Base-by-base conservation (phyloP, 352 stramenopile species). In the Pythium brachiatum region DNA sequence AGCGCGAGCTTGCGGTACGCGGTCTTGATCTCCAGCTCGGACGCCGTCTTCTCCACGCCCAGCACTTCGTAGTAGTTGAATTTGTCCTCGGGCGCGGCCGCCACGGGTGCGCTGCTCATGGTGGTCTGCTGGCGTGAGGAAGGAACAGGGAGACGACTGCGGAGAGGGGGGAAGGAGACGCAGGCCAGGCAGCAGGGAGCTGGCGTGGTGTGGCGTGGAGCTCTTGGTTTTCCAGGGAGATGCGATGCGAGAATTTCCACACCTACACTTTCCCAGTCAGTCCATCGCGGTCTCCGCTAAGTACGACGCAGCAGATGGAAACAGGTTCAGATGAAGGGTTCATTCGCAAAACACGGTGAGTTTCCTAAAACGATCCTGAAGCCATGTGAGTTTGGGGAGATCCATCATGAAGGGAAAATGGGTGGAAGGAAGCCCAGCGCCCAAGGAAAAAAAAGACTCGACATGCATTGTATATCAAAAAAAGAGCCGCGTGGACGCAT, bases 11-110 rank as follows among this genome's bases (percentile, higher is more conserved):
- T 96, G 54, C 84, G 81, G 79, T 96, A 97, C 26, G 87, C 81
- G 20, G 72, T 79, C 71, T 96, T 96, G 73, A 97, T 96, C 68
- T 97, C 89, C 56, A 94, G 78, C 69, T 95, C 86, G 34, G 85
- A 95, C 34, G 89, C 76, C 41, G 85, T 83, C 62, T 89, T 90
- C 29, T 94, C 86, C 29, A 97, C 84, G 54, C 95, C 95, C 41
- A 99, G 71, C 50, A 97, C 78, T 41, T 83, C 73, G 64, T 95
- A 97, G 56, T 89, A 86, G 73, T 97, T 90, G 29, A 83, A 73
- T 54, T 20, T 73, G 51, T 88, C 80, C 21, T 78, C 69, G 12
- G 81, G 86, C 57, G 77, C 59, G 32, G 82, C 83, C 51, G 60
- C 55, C 54, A 68, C 56, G 5, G 66, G 60, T 16, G 66, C 60